Conservation (phyloP, 2,329 filamentous ascomycete species). For the Karstenula rhodostoma region DNA sequence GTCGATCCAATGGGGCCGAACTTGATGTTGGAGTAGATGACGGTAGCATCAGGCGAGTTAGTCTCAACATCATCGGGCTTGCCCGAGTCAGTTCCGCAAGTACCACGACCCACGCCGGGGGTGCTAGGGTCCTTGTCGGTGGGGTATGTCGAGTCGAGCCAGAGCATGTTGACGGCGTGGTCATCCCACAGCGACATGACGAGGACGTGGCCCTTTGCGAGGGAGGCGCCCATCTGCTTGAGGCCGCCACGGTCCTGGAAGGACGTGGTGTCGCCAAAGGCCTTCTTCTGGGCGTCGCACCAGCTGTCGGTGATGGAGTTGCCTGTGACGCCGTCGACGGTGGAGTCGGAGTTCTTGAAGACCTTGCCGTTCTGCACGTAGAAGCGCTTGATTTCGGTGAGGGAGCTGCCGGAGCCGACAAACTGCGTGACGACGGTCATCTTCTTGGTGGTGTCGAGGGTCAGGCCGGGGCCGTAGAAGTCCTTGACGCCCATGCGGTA, state of each 20-base stretch:
- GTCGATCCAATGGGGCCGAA: conserved; percentile 52
- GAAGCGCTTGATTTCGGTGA: conserved; percentile 58
- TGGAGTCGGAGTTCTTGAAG: conserved; percentile 55
- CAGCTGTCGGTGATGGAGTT: conserved; percentile 66
- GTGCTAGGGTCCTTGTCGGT: conserved; percentile 44
- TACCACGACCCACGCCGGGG: conserved; percentile 48
- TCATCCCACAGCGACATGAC: conserved; percentile 72
- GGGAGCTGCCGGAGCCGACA: conserved; percentile 51
- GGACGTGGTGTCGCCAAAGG: conserved; percentile 62
- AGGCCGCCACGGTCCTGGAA: conserved; percentile 67
- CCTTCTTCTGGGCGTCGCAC: conserved; percentile 65
- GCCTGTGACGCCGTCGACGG: conserved; percentile 55
- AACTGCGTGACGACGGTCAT: conserved; percentile 64
- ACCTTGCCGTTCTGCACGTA: conserved; percentile 61
- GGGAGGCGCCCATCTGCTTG: conserved; percentile 62
- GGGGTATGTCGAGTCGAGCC: conserved; percentile 75
- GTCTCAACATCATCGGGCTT: conserved; percentile 48
- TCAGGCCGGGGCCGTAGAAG: conserved; percentile 68
- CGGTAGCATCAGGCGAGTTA: conserved; percentile 43
- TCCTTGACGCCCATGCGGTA: conserved; percentile 70
- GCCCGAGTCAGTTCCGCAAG: conserved; percentile 48
- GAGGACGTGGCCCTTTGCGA: conserved; percentile 68
- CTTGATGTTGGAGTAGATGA: conserved; percentile 52
- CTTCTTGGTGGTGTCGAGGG: conserved; percentile 53
- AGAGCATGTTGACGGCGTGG: conserved; percentile 74